Conservation (phyloP, 768 basidiomycete genomes). For the Hericium coralloides region DNA sequence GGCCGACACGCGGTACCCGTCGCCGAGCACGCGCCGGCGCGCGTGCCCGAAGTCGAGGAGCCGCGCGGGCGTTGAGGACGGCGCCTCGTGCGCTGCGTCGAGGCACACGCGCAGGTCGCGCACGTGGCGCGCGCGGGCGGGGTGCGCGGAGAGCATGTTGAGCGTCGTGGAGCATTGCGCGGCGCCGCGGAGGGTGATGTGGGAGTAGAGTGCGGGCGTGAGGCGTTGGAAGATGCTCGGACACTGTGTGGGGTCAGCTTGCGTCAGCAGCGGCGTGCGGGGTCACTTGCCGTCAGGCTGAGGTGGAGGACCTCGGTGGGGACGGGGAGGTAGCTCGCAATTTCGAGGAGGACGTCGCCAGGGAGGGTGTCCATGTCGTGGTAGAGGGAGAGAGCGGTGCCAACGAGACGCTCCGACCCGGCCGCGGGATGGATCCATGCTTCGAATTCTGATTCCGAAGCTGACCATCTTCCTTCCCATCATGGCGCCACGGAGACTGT, state of each 20-base stretch:
- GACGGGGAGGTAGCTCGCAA: slow-evolving; percentile 44
- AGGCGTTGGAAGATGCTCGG: slow-evolving; percentile 40
- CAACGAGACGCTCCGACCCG: no score
- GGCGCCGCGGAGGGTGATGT: slow-evolving; percentile 42
- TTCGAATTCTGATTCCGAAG: no score
- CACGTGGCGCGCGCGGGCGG: slow-evolving; percentile 60
- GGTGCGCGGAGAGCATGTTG: slow-evolving; percentile 46
- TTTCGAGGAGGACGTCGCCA: slow-evolving; percentile 58
- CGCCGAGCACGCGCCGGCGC: slow-evolving; percentile 21
- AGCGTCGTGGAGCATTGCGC: slow-evolving; percentile 60
- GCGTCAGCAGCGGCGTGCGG: background rate
- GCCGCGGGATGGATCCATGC: no score
- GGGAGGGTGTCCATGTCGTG: slow-evolving; percentile 26
- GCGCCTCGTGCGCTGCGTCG: slow-evolving; percentile 3
- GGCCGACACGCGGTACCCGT: slow-evolving; percentile 33
- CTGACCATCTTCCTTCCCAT: no score
- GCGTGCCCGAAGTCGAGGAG: slow-evolving; percentile 1
- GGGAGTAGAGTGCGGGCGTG: slow-evolving; percentile 50
- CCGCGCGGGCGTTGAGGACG: slow-evolving; percentile 2
- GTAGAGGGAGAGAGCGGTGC: background rate
- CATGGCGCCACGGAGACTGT: no score
- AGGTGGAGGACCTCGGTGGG: slow-evolving; percentile 50
- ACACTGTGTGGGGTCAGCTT: slow-evolving; percentile 32
- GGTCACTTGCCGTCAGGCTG: slow-evolving; percentile 42
- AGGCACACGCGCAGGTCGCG: slow-evolving; percentile 46